Conservation (phyloP, 129 eudicot species). For the Silybum marianum region DNA sequence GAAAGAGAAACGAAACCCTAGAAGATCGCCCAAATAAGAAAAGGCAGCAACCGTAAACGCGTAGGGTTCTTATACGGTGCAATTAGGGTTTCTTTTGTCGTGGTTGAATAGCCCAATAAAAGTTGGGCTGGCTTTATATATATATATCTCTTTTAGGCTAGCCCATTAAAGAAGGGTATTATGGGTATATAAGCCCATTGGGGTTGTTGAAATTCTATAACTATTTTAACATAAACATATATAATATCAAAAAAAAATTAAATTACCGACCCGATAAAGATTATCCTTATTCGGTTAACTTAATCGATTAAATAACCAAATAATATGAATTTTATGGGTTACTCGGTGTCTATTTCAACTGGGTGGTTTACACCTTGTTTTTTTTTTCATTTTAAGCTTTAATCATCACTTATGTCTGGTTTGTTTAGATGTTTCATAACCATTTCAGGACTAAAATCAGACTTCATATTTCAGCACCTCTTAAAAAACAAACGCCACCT, state of each 20-base stretch:
- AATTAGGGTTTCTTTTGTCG: conserved; percentile 25
- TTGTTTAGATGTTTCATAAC: too few relatives aligned
- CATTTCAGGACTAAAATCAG: too few relatives aligned
- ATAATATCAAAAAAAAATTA: too few relatives aligned
- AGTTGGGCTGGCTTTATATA: background rate
- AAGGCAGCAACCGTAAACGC: background rate
- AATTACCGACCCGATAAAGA: too few relatives aligned
- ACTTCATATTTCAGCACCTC: too few relatives aligned
- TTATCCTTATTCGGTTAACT: background rate
- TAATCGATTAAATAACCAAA: background rate
- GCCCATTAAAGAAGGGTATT: background rate
- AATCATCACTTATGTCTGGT: too few relatives aligned
- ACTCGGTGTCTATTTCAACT: background rate
- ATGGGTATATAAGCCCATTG: background rate
- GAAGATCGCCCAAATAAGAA: conserved; percentile 21
- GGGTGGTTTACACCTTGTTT: too few relatives aligned
- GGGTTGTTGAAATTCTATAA: background rate
- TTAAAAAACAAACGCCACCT: too few relatives aligned
- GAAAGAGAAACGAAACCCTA: conserved; percentile 24
- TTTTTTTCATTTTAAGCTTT: too few relatives aligned
- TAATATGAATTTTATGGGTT: background rate
- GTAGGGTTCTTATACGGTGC: conserved; percentile 23
- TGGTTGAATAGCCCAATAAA: background rate
- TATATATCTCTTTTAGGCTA: background rate
- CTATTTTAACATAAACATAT: background rate